A percentile compares a stretch with the other conserved stretches of the same genome.
These are phyloP conservation scores for Hyaloperonospora brassicae DNA, from an alignment of 352 stramenopile genomes.

Conservation along the genomic window DNA sequence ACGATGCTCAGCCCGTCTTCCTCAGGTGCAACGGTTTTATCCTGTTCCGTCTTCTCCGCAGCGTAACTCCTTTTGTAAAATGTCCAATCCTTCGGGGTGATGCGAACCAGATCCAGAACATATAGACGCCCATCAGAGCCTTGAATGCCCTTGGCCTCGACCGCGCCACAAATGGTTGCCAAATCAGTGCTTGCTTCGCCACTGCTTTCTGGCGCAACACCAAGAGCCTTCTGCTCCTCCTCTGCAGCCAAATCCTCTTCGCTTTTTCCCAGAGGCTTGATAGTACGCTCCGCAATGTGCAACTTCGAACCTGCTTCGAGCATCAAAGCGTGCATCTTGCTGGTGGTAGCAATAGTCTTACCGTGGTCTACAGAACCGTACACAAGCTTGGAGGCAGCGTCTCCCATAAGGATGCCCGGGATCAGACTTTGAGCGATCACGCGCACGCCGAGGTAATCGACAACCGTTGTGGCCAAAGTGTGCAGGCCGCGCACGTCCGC, in stretches of 20 bases:
- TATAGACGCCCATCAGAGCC: slow-evolving; percentile 92
- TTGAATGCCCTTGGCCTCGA: slow-evolving; percentile 94
- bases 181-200: slow-evolving; percentile 54
- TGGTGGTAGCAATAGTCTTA: slow-evolving; percentile 83
- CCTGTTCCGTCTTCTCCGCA: slow-evolving; percentile 14
- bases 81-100: slow-evolving; percentile 92
- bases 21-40: slow-evolving; percentile 23
- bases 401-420: slow-evolving; percentile 91
- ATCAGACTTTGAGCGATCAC: slow-evolving; percentile 95
- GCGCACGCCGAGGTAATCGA: slow-evolving; percentile 92
- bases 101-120: slow-evolving; percentile 91
- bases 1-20: slow-evolving; percentile 50
- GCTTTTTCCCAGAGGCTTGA: slow-evolving; percentile 69
- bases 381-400: slow-evolving; percentile 91
- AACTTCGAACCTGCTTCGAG: slow-evolving; percentile 73
- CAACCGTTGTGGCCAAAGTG: slow-evolving; percentile 90
- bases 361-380: slow-evolving; percentile 92
- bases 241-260: slow-evolving; percentile 30
- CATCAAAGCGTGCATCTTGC: slow-evolving; percentile 90
- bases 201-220: slow-evolving; percentile 17
- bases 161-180: slow-evolving; percentile 81
- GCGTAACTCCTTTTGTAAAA: slow-evolving; percentile 64
- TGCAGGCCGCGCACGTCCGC: slow-evolving; percentile 86
- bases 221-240: slow-evolving; percentile 28
- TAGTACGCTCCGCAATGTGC: slow-evolving; percentile 80